Percentiles rank a stretch among this genome's conserved stretches.
Evolutionary conservation across 345 rosid species (phyloP).

Genomic region (Citrus unshiu): DNA sequence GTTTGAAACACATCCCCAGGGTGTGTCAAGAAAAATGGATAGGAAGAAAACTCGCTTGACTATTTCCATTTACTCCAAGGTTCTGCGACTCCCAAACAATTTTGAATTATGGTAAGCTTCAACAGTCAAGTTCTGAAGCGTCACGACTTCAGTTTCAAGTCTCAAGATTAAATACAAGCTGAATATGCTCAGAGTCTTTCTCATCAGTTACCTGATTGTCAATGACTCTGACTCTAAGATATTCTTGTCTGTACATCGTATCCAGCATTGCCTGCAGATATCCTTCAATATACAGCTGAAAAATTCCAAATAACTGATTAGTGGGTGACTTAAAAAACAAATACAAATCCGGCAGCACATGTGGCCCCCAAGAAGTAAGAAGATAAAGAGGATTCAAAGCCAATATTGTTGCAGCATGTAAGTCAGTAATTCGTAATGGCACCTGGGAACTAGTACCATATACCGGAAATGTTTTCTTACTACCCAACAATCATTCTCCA

Average conservation of each 20-base stretch:
- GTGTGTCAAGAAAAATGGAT: too few relatives aligned
- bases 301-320: slow-evolving; percentile 12
- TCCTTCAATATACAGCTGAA: slow-evolving; percentile 92
- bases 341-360: background rate
- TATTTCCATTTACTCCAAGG: background rate
- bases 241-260: slow-evolving; percentile 81
- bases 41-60: background rate
- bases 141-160: background rate
- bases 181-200: background rate
- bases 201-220: slow-evolving; percentile 69
- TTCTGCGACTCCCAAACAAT: background rate
- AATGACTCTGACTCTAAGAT: slow-evolving; percentile 84
- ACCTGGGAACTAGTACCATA: too few relatives aligned
- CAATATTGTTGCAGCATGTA: background rate
- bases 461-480: background rate
- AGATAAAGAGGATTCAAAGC: background rate
- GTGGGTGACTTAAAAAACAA: background rate
- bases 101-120: background rate
- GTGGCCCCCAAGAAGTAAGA: background rate
- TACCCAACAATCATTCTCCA: background rate
- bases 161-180: background rate
- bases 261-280: slow-evolving; percentile 97
- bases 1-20: background rate
- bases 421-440: background rate
- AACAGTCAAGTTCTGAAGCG: background rate